Conservation (phyloP, 148 eudicot genomes). For the Chenopodium album region DNA sequence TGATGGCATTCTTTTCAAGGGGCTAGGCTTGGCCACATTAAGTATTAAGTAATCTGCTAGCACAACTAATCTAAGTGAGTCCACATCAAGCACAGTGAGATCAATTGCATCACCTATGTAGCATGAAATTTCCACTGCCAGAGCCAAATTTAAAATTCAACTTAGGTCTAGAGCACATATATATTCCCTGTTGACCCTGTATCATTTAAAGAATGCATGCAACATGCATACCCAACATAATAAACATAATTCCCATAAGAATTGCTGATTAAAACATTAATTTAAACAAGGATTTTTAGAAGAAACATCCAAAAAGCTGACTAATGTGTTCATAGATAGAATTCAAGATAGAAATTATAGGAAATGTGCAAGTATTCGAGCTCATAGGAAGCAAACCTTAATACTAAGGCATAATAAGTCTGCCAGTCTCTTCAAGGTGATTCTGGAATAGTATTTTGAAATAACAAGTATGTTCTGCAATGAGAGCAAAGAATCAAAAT, state of each 20-base stretch:
- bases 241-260: background rate
- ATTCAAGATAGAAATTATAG: background rate
- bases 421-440: slow-evolving; percentile 81
- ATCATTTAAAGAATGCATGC: background rate
- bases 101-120: background rate
- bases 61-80: background rate
- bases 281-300: background rate
- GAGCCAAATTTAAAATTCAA: too few relatives aligned
- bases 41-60: background rate
- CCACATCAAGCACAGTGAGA: background rate
- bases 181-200: background rate
- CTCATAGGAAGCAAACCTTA: slow-evolving; percentile 46
- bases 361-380: slow-evolving; percentile 5
- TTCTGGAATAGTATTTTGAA: slow-evolving; percentile 81
- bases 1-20: background rate
- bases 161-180: background rate
- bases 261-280: background rate
- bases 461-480: slow-evolving; percentile 87
- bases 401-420: slow-evolving; percentile 68
- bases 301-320: slow-evolving; percentile 4
- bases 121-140: too few relatives aligned
- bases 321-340: background rate
- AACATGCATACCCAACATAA: background rate
- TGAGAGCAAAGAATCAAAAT: slow-evolving; percentile 5
- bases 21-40: background rate